Conservation (phyloP, 495 filamentous ascomycete species). For the Cercophora samala region DNA sequence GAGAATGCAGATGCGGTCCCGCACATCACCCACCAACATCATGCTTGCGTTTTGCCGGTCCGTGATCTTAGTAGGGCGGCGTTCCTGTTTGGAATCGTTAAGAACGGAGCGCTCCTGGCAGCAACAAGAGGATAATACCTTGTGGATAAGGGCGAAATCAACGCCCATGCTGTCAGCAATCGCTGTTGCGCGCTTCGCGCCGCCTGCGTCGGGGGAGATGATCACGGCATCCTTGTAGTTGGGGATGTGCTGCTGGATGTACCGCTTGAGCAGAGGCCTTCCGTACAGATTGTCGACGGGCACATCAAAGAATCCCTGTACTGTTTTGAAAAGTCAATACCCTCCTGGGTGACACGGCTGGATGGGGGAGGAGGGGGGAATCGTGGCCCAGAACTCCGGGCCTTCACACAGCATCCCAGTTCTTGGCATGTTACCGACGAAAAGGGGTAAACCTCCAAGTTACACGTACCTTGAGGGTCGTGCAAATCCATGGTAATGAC, state of each 20-base stretch:
- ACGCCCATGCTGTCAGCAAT: constrained; percentile 92
- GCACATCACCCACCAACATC: constrained; percentile 95
- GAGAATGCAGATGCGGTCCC: constrained; percentile 77
- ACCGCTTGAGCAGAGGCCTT: constrained; percentile 79
- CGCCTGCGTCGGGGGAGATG: constrained; percentile 95
- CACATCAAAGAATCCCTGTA: constrained; percentile 96
- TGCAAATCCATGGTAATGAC: constrained; percentile 98
- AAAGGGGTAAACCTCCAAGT: constrained; percentile 6
- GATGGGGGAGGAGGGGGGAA: not conserved
- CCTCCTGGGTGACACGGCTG: not conserved
- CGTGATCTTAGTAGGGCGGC: constrained; percentile 87
- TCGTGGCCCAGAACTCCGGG: not conserved
- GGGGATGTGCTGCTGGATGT: constrained; percentile 84
- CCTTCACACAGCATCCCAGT: constrained; percentile 8
- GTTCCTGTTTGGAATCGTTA: constrained; percentile 61
- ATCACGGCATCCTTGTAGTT: constrained; percentile 86
- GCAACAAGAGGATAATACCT: constrained; percentile 58
- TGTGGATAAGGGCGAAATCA: constrained; percentile 96
- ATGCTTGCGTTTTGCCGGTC: constrained; percentile 96
- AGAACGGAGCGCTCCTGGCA: constrained; percentile 9
- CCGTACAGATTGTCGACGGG: constrained; percentile 96
- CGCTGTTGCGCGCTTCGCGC: constrained; percentile 94
- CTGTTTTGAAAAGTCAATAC: constrained; percentile 21
- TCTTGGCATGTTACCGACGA: constrained; percentile 8
- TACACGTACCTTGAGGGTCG: constrained; percentile 77